These are phyloP conservation scores for Sedum album DNA, from an alignment of 164 flowering plant species.

Conservation along the genomic window DNA sequence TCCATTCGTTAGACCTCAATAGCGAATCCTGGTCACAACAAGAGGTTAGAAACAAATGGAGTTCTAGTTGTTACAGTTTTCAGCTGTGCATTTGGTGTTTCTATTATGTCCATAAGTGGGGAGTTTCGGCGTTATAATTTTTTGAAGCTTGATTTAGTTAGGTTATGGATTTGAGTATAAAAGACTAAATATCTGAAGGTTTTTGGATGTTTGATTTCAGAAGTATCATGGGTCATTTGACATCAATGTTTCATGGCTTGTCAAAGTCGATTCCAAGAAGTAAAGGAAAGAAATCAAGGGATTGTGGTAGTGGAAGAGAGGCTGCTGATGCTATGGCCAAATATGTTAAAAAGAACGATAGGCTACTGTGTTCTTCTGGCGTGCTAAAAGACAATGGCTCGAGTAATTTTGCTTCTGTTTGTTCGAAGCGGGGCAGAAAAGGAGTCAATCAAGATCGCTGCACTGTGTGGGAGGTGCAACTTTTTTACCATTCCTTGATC, in stretches of 20 bases:
- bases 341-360: slow-evolving; percentile 6
- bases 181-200: background rate
- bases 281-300: slow-evolving; percentile 31
- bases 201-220: slow-evolving; percentile 13
- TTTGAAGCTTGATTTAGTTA: slow-evolving; percentile 9
- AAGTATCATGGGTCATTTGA: slow-evolving; percentile 49
- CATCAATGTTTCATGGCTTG: slow-evolving; percentile 60
- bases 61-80: background rate
- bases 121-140: background rate
- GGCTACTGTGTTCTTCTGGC: slow-evolving; percentile 8
- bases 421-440: slow-evolving; percentile 7
- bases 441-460: slow-evolving; percentile 9
- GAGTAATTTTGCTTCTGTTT: slow-evolving; percentile 7
- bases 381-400: slow-evolving; percentile 1
- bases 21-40: background rate
- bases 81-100: background rate
- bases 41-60: background rate
- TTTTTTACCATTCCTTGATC: too few species aligned
- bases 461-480: slow-evolving; percentile 6
- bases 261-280: slow-evolving; percentile 42
- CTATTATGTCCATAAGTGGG: background rate
- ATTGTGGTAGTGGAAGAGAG: slow-evolving; percentile 31
- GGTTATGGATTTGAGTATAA: background rate
- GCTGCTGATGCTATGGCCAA: slow-evolving; percentile 29
- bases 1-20: background rate